Evolutionary conservation across 1,139 yeast genomes (phyloP), one percentile per base, ranked within the genome.

Genomic region (Diutina siamensis): DNA sequence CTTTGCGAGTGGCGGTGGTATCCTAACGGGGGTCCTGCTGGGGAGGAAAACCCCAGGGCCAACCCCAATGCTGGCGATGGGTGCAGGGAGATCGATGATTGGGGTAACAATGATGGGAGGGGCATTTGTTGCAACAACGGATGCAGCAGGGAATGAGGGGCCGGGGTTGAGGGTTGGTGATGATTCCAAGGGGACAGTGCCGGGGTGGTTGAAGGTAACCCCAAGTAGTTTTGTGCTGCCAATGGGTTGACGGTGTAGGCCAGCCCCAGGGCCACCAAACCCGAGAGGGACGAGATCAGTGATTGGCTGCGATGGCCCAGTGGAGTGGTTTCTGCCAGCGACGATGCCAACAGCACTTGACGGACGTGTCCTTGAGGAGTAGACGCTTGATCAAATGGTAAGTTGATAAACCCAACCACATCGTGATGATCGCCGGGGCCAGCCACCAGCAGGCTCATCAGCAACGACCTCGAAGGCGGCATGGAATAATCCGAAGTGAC

Each of bases 401-500:
- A 4, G 15, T 9, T 9, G 13, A 31, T 31, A 7, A 31, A 10
- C 15, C 34, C 15, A 7, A 31, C 12, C 13, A 31, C 15, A 9
- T 31, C 34, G 15, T 31, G 34, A 25, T 25, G 28, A 25, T 25
- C 28, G 10, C 9, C 10, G 10, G 28, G 28, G 33, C 21, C 42
- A 12, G 42, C 21, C 15, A 25, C 28, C 42, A 38, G 42, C 42
- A 38, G 42, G 19, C 18, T 15, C 42, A 38, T 27, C 42, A 25
- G 32, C 13, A 38, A 10, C 32, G 33, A 25, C 42, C 42, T 31
- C 20, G 28, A 25, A 31, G 42, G 42, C 12, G 40, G 40, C 28
- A 35, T 20, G 27, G 40, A 20, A 22, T 35, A 35, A 22, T 35
- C 40, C 18, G 42, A 5, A 19, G 21, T 18, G 18, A 61, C 51